Percentiles rank a stretch among this genome's conserved stretches.
These are phyloP conservation scores for Bothriochloa decipiens DNA, from an alignment of 176 grass and related monocot species.

Conservation along the genomic window DNA sequence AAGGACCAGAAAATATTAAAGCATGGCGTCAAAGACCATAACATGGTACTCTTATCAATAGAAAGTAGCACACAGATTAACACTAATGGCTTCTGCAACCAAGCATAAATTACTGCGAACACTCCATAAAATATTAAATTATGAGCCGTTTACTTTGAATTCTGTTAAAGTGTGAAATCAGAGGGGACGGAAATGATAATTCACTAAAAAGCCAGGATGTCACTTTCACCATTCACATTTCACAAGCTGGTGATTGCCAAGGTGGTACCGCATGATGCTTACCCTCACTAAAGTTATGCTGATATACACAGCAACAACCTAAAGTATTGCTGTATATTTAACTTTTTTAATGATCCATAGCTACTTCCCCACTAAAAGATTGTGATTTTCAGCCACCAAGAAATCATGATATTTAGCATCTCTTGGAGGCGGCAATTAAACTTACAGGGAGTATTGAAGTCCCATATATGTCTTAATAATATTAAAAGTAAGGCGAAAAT, in stretches of 20 bases:
- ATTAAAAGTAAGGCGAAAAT: background rate
- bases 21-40: background rate
- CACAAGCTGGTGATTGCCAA: background rate
- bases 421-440: background rate
- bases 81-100: background rate
- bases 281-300: background rate
- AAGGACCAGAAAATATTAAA: background rate
- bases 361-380: background rate
- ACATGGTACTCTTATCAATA: background rate
- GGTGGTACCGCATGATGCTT: background rate
- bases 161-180: background rate
- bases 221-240: constrained; percentile 29
- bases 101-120: background rate
- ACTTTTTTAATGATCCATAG: background rate
- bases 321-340: background rate
- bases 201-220: background rate
- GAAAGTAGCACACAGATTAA: background rate
- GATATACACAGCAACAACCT: background rate
- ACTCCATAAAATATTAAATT: background rate
- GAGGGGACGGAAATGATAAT: background rate
- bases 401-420: background rate
- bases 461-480: background rate
- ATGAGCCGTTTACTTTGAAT: background rate
- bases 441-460: background rate
- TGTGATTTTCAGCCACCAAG: background rate